phyloP scores from a whole-genome alignment of 1,284 basidiomycete genomes.

The Ceratobasidium sp. region DNA sequence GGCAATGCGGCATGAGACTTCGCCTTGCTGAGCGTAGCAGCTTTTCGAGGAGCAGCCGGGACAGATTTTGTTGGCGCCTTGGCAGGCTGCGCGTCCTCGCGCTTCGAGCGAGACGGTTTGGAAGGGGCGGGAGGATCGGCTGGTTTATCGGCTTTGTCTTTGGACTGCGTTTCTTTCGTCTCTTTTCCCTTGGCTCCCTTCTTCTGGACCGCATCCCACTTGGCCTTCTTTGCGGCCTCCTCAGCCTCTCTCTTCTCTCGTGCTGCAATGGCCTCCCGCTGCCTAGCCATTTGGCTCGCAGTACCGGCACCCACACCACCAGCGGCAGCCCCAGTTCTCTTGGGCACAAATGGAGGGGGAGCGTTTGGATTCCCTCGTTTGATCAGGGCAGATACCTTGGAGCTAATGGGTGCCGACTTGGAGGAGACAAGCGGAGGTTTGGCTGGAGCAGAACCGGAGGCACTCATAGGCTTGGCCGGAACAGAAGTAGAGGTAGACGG shows the following conservation, averaged over 20 bases:
- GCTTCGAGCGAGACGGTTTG: slow-evolving; percentile 2
- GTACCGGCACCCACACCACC: slow-evolving; percentile 32
- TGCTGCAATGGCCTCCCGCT: slow-evolving; percentile 39
- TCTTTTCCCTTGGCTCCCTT: slow-evolving; percentile 11
- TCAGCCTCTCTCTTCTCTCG: slow-evolving; percentile 35
- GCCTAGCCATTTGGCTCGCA: slow-evolving; percentile 39
- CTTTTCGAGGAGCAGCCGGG: slow-evolving; percentile 32
- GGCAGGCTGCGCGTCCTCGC: neutral
- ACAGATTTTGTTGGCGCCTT: neutral
- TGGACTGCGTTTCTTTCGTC: neutral
- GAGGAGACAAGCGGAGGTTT: slow-evolving; percentile 33
- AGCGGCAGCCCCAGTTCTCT: slow-evolving; percentile 11
- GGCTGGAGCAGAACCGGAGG: neutral
- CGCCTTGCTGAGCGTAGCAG: neutral
- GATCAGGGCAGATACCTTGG: slow-evolving; percentile 40
- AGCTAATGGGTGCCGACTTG: slow-evolving; percentile 31
- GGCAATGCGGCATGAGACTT: slow-evolving; percentile 18
- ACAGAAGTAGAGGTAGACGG: slow-evolving; percentile 10
- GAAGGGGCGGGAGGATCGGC: neutral
- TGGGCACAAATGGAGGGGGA: slow-evolving; percentile 38
- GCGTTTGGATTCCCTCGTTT: slow-evolving; percentile 38
- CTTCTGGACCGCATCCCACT: neutral
- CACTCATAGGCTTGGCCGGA: neutral
- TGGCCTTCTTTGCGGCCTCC: slow-evolving; percentile 33
- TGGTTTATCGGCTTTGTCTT: neutral